Percentiles rank a stretch among this genome's conserved stretches.
Conservation (phyloP, 1,284 basidiomycete species). For the Sutorius eximius region DNA sequence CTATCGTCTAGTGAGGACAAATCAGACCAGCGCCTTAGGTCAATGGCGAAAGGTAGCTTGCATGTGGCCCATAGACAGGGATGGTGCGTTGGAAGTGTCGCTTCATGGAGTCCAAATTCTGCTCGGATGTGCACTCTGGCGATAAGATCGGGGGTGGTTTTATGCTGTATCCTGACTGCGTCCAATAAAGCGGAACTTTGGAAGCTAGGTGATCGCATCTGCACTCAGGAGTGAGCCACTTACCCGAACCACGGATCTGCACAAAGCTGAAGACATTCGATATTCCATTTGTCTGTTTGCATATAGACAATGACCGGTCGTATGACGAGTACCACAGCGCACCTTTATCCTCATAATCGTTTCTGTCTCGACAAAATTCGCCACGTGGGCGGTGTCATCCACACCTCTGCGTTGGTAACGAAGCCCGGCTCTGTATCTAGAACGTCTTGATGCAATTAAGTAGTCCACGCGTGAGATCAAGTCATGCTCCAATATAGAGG, state of each 20-base stretch:
- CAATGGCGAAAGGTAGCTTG: slow-evolving; percentile 36
- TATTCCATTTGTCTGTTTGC: slow-evolving; percentile 60
- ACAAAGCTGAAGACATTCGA: slow-evolving; percentile 84
- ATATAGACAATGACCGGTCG: slow-evolving; percentile 1
- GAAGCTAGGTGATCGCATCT: slow-evolving; percentile 8
- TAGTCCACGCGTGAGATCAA: slow-evolving; percentile 55
- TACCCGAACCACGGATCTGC: slow-evolving; percentile 88
- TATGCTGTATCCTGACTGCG: slow-evolving; percentile 78
- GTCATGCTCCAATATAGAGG: slow-evolving; percentile 47
- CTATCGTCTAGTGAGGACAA: slow-evolving; percentile 55
- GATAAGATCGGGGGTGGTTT: slow-evolving; percentile 86
- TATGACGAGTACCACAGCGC: slow-evolving; percentile 14
- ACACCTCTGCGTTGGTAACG: slow-evolving; percentile 96
- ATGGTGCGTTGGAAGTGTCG: slow-evolving; percentile 76
- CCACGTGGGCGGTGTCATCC: slow-evolving; percentile 80
- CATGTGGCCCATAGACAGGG: slow-evolving; percentile 75
- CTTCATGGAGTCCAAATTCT: slow-evolving; percentile 70
- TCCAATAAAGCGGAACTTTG: slow-evolving; percentile 87
- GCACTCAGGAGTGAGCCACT: slow-evolving; percentile 25
- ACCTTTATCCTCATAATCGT: slow-evolving; percentile 82
- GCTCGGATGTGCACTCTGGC: slow-evolving; percentile 68
- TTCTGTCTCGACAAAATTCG: slow-evolving; percentile 94
- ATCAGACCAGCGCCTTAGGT: slow-evolving; percentile 7
- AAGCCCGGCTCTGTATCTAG: slow-evolving; percentile 88
- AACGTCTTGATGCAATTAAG: slow-evolving; percentile 80